Base-by-base conservation (phyloP, 805 yeast species). In the Zygoascus tannicola region DNA sequence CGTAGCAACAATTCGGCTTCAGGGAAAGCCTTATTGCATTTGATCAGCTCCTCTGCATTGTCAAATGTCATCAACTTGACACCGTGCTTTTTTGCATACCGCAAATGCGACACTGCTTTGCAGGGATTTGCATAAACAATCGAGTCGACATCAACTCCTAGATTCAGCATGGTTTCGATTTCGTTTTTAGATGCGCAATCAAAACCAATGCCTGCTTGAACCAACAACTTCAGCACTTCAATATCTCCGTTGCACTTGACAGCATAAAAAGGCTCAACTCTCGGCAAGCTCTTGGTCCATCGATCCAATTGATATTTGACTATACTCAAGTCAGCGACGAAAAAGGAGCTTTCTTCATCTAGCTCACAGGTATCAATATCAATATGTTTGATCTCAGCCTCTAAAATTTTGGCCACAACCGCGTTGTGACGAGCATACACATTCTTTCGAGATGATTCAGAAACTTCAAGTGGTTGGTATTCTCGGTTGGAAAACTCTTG, bases 71-170 rank as follows among this genome's bases (percentile, higher is more conserved):
- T 86, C 63, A 83, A 69, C 48, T 70, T 64, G 45, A 90, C 81
- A 12, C 69, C 66, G 16, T 66, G 61, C n/a, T 68, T 58, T 19
- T 47, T 38, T 2, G 97, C 92, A 58, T 70, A 80, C 52, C 92
- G 73, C 47, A 90, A 67, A 52, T 79, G 85, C 16, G 95, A 82
- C 40, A 77, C 74, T n/a, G 88, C 78, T 65, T 90, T 90, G 65
- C 96, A 85, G 10, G 98, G 96, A 57, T 90, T 86, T 14, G 97
- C 97, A 63, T 85, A 90, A 44, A 92, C 74, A 56, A 90, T 82
- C 50, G 83, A 70, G 10, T 69, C 60, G 5, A 94, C 75, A 49
- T 67, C 66, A 40, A 81, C 76, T 5, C 90, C 90, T 47, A 80
- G 57, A 16, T 64, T 57, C 50, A 85, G 67, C 41, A 85, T 73